phyloP scores from a whole-genome alignment of 106 monocot species.

The Amphibolis antarctica region DNA sequence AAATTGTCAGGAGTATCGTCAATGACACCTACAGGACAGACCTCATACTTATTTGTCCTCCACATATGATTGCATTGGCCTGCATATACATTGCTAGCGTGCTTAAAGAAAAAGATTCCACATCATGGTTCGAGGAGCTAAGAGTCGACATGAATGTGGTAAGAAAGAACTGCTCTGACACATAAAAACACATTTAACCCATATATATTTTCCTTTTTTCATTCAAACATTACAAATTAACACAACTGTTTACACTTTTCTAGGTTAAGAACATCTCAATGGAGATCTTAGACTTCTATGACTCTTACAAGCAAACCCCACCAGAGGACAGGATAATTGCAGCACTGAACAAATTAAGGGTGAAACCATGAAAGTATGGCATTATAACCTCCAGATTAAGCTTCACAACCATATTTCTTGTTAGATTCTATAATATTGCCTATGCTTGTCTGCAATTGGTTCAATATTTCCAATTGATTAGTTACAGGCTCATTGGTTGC shows the following conservation, averaged over 20 bases:
- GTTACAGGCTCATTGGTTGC: too few species aligned
- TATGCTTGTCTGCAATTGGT: too few species aligned
- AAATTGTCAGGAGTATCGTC: constrained; percentile 65
- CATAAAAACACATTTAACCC: background rate
- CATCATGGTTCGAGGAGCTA: constrained; percentile 96
- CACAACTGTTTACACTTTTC: background rate
- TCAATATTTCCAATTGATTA: too few species aligned
- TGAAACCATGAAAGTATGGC: constrained; percentile 23
- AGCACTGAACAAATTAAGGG: constrained; percentile 50
- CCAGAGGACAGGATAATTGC: constrained; percentile 62
- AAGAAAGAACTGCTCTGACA: constrained; percentile 4
- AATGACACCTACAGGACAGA: constrained; percentile 99
- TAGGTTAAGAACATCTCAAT: constrained; percentile 97
- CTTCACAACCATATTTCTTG: too few species aligned
- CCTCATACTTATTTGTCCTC: constrained; percentile 88
- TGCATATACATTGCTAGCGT: constrained; percentile 92
- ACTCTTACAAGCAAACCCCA: constrained; percentile 20
- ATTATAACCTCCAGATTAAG: too few species aligned
- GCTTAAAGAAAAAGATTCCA: constrained; percentile 81
- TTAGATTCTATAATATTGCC: too few species aligned
- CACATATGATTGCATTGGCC: constrained; percentile 90
- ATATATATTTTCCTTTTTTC: background rate
- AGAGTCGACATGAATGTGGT: constrained; percentile 93
- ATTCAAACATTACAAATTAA: background rate
- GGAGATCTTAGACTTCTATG: constrained; percentile 91